Conservation (phyloP, 192 early-diverging fungal genomes). For the Coemansia sp. region DNA sequence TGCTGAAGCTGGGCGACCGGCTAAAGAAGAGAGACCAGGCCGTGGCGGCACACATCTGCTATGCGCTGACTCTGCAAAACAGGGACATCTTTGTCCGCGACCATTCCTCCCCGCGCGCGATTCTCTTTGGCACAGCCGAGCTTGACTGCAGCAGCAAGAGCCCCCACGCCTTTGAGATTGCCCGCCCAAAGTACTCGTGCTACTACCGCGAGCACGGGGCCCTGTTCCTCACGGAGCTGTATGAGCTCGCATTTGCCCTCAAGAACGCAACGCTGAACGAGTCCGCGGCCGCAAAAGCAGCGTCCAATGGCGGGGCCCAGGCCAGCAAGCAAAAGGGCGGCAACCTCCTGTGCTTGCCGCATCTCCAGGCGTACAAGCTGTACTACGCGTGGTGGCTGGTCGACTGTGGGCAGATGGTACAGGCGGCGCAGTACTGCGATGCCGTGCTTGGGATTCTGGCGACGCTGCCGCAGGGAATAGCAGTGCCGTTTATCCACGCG, state of each 20-base stretch:
- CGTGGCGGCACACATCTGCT: constrained; percentile 76
- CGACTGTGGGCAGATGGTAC: constrained; percentile 68
- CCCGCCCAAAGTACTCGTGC: constrained; percentile 14
- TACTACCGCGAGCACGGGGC: constrained; percentile 56
- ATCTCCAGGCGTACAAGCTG: constrained; percentile 87
- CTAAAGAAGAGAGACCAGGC: constrained; percentile 52
- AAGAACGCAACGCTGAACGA: constrained; percentile 42
- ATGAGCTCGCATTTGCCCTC: constrained; percentile 66
- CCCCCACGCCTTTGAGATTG: constrained; percentile 8
- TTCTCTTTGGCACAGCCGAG: constrained; percentile 63
- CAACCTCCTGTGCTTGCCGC: constrained; percentile 56
- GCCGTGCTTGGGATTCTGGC: constrained; percentile 67
- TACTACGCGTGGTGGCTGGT: constrained; percentile 71
- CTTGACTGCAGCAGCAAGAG: constrained; percentile 2
- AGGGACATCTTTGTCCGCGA: constrained; percentile 53
- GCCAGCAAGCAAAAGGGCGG: neutral
- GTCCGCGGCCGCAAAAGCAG: constrained; percentile 4
- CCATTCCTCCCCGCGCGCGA: constrained; percentile 58
- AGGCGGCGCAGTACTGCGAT: constrained; percentile 74
- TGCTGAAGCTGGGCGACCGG: constrained; percentile 74
- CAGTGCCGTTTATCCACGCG: constrained; percentile 73
- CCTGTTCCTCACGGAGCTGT: constrained; percentile 76
- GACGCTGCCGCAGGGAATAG: constrained; percentile 56
- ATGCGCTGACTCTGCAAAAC: constrained; percentile 56
- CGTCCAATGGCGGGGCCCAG: neutral